Base-by-base conservation (phyloP, 345 rosid species). In the Fremontodendron californicum region DNA sequence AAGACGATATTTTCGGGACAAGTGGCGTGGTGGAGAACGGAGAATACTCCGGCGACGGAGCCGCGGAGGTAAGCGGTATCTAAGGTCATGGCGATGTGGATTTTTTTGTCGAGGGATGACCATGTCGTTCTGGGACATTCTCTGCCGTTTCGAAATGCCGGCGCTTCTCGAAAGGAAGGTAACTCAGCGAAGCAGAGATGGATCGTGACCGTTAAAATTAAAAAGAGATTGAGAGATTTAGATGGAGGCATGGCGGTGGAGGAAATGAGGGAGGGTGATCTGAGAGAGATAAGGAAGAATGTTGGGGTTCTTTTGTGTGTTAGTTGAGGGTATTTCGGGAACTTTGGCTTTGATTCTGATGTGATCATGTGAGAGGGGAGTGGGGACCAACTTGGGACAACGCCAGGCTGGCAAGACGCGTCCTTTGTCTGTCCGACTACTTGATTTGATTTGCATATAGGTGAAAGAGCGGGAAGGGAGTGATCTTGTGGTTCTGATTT, bases 11-110 rank as follows among this genome's bases (percentile, higher is more conserved):
- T 89, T 78, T 94, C 95, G 1, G 94, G 98, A 46, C 97, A 92
- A 46, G 92, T 62, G 29, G 98, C 91, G 87, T 94, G 98, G 31
- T 88, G 93, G 55, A 94, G 92, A 55, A 92, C 89, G 74, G 98
- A 94, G 76, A 94, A 82, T 31, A 94, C 94, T 1, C 90, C 97
- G 69, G 97, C 97, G 68, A 94, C 77, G 25, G 98, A 92, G 78
- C 98, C 97, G 0, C 97, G 97, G 88, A 94, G 94, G 86, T 94
- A 94, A 64, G 85, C 87, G 13, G 87, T 75, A 88, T 94, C 98
- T 79, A 94, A 90, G 35, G 97, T 94, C 98, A 94, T 92, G 1
- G 88, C 89, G 66, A 94, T 84, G 83, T 94, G 98, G 49, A 68
- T 45, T 5, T 55, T 68, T 15, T 40, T 81, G 79, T 82, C 79